phyloP scores from a whole-genome alignment of 192 early-diverging fungal genomes.

The Anaeromyces robustus region DNA sequence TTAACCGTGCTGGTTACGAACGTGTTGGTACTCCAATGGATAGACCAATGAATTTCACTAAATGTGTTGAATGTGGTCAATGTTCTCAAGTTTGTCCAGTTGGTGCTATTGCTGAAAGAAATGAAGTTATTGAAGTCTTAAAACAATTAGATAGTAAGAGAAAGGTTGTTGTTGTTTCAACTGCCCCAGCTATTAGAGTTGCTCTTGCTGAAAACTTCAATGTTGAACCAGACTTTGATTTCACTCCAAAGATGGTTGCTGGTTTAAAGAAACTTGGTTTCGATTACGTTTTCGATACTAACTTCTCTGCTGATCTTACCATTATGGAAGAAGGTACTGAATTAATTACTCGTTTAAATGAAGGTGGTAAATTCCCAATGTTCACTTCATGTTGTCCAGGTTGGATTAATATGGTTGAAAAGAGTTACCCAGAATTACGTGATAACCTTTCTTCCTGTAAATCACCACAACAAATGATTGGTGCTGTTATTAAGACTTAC shows the following conservation, averaged over 20 bases:
- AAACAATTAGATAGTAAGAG: neutral
- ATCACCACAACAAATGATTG: neutral
- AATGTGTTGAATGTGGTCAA: constrained; percentile 4
- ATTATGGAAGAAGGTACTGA: neutral
- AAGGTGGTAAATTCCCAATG: neutral
- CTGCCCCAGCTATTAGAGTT: constrained; percentile 1
- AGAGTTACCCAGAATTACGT: neutral
- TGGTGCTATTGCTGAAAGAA: constrained; percentile 1
- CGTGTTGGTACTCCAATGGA: neutral
- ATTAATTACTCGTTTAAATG: neutral
- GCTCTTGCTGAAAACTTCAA: constrained; percentile 1
- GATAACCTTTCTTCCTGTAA: neutral
- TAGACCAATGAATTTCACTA: neutral
- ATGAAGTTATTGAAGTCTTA: neutral
- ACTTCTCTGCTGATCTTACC: neutral
- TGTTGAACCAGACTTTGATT: neutral
- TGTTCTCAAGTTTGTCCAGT: constrained; percentile 2
- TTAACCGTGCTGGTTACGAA: neutral
- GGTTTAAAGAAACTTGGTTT: neutral
- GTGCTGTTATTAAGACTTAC: neutral
- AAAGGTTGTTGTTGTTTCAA: neutral
- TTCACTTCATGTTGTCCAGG: constrained; percentile 1
- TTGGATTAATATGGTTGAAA: neutral
- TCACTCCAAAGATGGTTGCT: neutral
- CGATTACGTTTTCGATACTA: neutral